phyloP scores from a whole-genome alignment of 2,329 filamentous ascomycete genomes.

The Exophiala mesophila region DNA sequence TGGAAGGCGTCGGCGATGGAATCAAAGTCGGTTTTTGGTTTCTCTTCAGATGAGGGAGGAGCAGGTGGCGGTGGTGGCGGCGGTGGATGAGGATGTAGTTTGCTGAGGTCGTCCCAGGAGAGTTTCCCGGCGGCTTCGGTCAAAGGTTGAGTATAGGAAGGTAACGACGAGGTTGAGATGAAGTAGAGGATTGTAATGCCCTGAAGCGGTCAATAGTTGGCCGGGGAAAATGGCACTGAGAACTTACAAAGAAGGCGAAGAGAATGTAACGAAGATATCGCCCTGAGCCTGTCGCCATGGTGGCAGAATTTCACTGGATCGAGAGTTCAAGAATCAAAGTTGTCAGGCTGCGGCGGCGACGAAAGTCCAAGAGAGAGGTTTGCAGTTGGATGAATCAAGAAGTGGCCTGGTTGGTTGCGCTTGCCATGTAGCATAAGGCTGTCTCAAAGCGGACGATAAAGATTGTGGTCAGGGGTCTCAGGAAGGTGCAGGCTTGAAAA shows the following conservation, averaged over 20 bases:
- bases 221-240: not conserved
- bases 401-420: too few relatives aligned
- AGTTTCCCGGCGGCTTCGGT: constrained; percentile 22
- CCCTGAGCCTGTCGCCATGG: constrained; percentile 34
- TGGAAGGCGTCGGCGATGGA: constrained; percentile 5
- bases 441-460: too few relatives aligned
- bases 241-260: constrained; percentile 75
- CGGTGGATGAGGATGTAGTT: not conserved
- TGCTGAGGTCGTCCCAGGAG: constrained; percentile 13
- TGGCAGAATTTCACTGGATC: constrained; percentile 5
- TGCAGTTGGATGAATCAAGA: too few relatives aligned
- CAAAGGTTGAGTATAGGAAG: constrained; percentile 26
- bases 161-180: constrained; percentile 60
- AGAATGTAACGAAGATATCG: constrained; percentile 60
- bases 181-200: constrained; percentile 74
- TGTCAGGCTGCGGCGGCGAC: too few relatives aligned
- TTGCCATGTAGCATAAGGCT: too few relatives aligned
- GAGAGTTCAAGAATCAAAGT: too few relatives aligned
- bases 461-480: too few relatives aligned
- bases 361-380: too few relatives aligned
- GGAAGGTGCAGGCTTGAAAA: too few relatives aligned
- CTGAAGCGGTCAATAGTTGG: constrained; percentile 30
- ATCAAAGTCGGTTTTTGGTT: constrained; percentile 6
- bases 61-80: not conserved
- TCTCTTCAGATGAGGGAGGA: constrained; percentile 3